A percentile compares a stretch with the other conserved stretches of the same genome.
phyloP scores from a whole-genome alignment of 495 filamentous ascomycete species.

The Alectoria sarmentosa region DNA sequence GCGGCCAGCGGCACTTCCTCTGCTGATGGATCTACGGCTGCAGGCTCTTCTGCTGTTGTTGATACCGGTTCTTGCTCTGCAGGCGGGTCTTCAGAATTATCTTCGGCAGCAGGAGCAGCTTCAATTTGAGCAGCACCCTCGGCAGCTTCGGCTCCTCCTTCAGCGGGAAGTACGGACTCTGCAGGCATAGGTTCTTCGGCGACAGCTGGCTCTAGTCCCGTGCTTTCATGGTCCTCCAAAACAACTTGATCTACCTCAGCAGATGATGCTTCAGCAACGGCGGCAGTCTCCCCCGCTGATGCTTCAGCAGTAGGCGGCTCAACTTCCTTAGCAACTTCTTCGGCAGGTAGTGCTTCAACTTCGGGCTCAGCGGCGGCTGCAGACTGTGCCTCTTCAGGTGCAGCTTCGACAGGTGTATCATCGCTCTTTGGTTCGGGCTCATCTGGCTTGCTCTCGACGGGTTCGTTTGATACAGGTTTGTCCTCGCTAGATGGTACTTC shows the following conservation, averaged over 20 bases:
- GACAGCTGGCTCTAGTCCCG: background rate
- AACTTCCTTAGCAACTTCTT: conserved; percentile 36
- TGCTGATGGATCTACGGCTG: background rate
- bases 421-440: conserved; percentile 2
- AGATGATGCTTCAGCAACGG: background rate
- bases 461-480: background rate
- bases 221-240: background rate
- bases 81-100: background rate
- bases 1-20: conserved; percentile 1
- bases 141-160: background rate
- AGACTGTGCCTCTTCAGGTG: conserved; percentile 2
- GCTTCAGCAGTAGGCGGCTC: conserved; percentile 28
- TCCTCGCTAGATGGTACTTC: background rate
- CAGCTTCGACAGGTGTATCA: conserved; percentile 1
- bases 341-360: conserved; percentile 3
- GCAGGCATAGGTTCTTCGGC: conserved; percentile 7
- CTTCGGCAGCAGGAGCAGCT: conserved; percentile 6
- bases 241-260: conserved; percentile 3
- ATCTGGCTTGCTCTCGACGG: background rate
- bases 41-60: conserved; percentile 2
- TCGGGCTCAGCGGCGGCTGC: conserved; percentile 1
- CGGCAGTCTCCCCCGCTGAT: conserved; percentile 14
- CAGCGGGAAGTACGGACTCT: background rate
- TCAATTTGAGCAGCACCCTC: conserved; percentile 4
- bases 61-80: background rate